Percentiles rank a stretch among this genome's conserved stretches.
phyloP scores from a whole-genome alignment of 768 basidiomycete genomes.

The Chalciporus chontae region DNA sequence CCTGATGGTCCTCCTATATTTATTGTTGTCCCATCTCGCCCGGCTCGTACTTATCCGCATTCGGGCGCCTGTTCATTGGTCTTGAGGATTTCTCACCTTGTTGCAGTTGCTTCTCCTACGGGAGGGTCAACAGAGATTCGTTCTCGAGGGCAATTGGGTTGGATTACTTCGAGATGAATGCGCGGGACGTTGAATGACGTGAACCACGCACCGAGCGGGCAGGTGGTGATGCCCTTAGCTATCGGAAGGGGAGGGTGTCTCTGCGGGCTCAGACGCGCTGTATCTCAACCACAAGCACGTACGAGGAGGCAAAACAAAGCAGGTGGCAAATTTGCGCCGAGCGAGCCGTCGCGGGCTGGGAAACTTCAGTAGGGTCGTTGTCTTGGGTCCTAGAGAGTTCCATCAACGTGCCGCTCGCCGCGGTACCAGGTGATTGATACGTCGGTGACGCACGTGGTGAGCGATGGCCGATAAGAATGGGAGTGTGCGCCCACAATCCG shows the following conservation, averaged over 20 bases:
- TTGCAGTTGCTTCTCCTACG: slow-evolving; percentile 42
- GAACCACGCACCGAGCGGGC: slow-evolving; percentile 24
- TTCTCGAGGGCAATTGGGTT: slow-evolving; percentile 44
- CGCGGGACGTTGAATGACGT: slow-evolving; percentile 1
- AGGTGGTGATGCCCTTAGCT: slow-evolving; percentile 10
- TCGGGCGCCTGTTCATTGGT: slow-evolving; percentile 9
- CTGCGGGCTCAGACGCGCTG: slow-evolving; percentile 13
- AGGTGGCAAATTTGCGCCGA: slow-evolving; percentile 16
- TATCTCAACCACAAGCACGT: slow-evolving; percentile 29
- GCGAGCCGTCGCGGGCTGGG: slow-evolving; percentile 29
- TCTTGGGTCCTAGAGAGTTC: not conserved
- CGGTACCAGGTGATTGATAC: slow-evolving; percentile 25
- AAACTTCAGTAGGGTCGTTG: not conserved
- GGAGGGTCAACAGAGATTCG: slow-evolving; percentile 55
- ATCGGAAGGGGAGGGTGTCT: slow-evolving; percentile 4
- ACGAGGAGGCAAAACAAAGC: slow-evolving; percentile 30
- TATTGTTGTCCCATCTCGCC: slow-evolving; percentile 2
- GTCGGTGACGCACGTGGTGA: slow-evolving; percentile 28
- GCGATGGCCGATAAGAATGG: slow-evolving; percentile 36
- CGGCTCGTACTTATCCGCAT: slow-evolving; percentile 15
- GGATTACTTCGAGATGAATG: slow-evolving; percentile 24
- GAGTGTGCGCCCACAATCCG: slow-evolving; percentile 24
- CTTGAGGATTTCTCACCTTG: slow-evolving; percentile 16
- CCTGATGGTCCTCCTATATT: slow-evolving; percentile 12
- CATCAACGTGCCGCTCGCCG: slow-evolving; percentile 6